Base-by-base conservation (phyloP, 148 eudicot species). In the Linanthus parryae region DNA sequence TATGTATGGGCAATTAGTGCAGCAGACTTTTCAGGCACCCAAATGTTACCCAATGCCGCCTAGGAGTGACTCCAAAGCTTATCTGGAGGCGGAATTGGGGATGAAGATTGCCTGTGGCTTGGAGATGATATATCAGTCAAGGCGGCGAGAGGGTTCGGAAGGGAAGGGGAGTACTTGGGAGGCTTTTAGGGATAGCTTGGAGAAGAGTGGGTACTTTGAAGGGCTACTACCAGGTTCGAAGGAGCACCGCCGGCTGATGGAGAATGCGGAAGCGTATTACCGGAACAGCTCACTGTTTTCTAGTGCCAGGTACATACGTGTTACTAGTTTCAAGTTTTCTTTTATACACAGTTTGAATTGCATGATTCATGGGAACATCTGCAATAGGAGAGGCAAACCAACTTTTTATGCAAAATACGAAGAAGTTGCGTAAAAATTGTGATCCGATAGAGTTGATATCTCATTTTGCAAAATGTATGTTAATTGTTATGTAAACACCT, bases 61-160 rank as follows among this genome's bases (percentile, higher is more conserved):
- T 1, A 68, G 78, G 62, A 72, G 80, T 54, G 81, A 75, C 27
- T 61, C 56, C 48, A 58, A 55, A 19, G 56, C 14, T 21, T 84
- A 71, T 61, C 13, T 44, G 61, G 96, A 84, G 68, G 96, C 98
- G 4, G 98, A 92, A 59, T 44, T 87, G 44, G 98, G 98, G 48
- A 79, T 92, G 98, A 92, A 92, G 79, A 81, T 92, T 48, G 74
- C 88, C 8, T 79, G 94, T 58, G 98, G 98, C 39, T 73, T 92
- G 48, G 98, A 92, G 70, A 92, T 92, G 98, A 62, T 92, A 71
- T 92, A 92, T 77, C 98, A 87, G 70, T 64, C 60, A 52, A 72
- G 77, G 63, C 73, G 58, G 66, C 70, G 65, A 52, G 77, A 75
- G 3, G 94, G 89, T 12, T 74, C 64, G 17, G 90, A 81, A 68